Evolutionary conservation across 768 basidiomycete genomes (phyloP).

Genomic region (Termitomyces sp.): DNA sequence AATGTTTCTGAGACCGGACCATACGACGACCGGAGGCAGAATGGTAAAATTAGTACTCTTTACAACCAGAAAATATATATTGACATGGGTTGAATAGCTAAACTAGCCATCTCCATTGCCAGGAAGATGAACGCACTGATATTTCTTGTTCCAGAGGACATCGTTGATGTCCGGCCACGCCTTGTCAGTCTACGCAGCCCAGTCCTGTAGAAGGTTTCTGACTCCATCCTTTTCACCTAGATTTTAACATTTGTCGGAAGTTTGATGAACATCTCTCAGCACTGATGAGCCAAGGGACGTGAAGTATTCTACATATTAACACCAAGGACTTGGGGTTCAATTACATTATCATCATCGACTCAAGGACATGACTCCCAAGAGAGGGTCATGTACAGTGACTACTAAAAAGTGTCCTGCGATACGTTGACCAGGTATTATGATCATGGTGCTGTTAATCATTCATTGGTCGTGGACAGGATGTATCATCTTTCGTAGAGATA

Average conservation of each 20-base stretch:
- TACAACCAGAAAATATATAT: not conserved
- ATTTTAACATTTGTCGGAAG: constrained; percentile 96
- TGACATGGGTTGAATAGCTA: constrained; percentile 48
- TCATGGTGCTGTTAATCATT: not conserved
- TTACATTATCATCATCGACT: not conserved
- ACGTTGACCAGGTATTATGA: not conserved
- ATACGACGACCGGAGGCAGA: constrained; percentile 88
- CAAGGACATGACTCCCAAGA: not conserved
- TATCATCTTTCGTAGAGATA: not conserved
- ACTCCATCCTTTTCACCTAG: constrained; percentile 28
- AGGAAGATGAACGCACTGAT: constrained; percentile 95
- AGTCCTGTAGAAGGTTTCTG: not conserved
- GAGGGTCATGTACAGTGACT: not conserved
- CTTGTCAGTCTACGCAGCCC: constrained; percentile 48
- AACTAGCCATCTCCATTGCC: constrained; percentile 97
- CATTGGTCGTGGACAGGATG: not conserved
- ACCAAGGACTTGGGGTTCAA: not conserved
- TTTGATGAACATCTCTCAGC: constrained; percentile 61
- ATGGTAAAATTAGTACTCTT: constrained; percentile 54
- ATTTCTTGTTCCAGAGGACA: constrained; percentile 95
- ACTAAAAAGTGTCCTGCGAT: not conserved
- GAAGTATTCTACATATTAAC: not conserved
- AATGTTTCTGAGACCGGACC: constrained; percentile 51
- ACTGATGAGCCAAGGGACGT: not conserved
- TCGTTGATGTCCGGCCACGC: constrained; percentile 88